A percentile compares a stretch with the other conserved stretches of the same genome.
These are phyloP conservation scores for Geranium rotundifolium DNA, from an alignment of 345 rosid species.

Conservation along the genomic window DNA sequence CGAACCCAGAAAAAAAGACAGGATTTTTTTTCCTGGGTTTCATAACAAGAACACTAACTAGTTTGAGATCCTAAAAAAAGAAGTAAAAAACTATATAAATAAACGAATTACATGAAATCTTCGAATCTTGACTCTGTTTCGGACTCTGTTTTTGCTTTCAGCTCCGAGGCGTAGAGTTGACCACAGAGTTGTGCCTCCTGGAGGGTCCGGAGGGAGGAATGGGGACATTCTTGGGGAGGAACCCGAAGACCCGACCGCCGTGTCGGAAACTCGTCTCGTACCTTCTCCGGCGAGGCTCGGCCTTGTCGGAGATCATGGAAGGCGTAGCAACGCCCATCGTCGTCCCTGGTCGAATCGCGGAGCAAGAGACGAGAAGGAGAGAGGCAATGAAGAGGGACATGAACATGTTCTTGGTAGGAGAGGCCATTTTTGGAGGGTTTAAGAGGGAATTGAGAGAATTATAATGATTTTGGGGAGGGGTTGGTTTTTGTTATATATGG, in stretches of 20 bases:
- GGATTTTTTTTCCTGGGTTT: too few species aligned
- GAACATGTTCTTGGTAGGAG: neutral
- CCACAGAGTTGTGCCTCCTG: slow-evolving; percentile 51
- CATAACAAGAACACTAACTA: too few species aligned
- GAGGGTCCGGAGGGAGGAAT: slow-evolving; percentile 89
- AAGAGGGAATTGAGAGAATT: too few species aligned
- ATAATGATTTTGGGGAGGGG: too few species aligned
- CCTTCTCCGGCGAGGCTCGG: slow-evolving; percentile 12
- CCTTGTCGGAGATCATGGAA: slow-evolving; percentile 5
- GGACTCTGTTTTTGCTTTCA: slow-evolving; percentile 8
- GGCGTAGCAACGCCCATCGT: slow-evolving; percentile 3
- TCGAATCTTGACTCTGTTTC: too few species aligned
- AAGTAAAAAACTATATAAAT: too few species aligned
- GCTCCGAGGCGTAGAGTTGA: slow-evolving; percentile 23
- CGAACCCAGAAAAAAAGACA: too few species aligned
- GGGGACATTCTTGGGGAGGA: slow-evolving; percentile 59
- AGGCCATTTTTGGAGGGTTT: neutral
- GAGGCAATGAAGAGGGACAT: slow-evolving; percentile 8
- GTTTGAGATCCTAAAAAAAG: too few species aligned
- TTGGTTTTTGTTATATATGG: too few species aligned
- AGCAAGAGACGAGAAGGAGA: slow-evolving; percentile 22
- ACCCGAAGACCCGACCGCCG: slow-evolving; percentile 42
- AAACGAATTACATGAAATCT: too few species aligned
- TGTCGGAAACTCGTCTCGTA: slow-evolving; percentile 28
- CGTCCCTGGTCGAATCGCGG: slow-evolving; percentile 21